Evolutionary conservation across 2,329 filamentous ascomycete species (phyloP).

Genomic region (Fusarium phyllophilum): DNA sequence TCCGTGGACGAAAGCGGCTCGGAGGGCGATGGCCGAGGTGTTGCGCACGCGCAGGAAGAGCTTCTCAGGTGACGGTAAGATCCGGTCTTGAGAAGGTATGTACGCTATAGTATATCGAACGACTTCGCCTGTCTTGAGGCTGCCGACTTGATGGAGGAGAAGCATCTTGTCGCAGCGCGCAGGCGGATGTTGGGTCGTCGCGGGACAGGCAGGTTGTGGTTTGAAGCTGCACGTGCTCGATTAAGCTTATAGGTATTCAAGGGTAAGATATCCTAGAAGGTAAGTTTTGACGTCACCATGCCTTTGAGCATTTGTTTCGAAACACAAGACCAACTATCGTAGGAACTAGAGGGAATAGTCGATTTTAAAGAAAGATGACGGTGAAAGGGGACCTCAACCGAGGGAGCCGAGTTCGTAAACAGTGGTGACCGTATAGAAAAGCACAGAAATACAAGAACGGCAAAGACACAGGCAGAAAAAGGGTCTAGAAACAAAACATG

Average conservation of each 20-base stretch:
- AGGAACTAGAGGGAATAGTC: neutral
- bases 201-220: neutral
- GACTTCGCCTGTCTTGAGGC: constrained; percentile 93
- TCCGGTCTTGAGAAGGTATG: constrained; percentile 86
- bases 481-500: constrained; percentile 28
- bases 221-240: constrained; percentile 16
- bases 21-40: constrained; percentile 86
- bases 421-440: neutral
- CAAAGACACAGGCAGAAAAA: constrained; percentile 23
- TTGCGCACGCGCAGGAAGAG: constrained; percentile 92
- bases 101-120: constrained; percentile 94
- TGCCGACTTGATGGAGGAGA: constrained; percentile 88
- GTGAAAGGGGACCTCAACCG: constrained; percentile 17
- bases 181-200: constrained; percentile 16
- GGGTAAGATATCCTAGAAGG: constrained; percentile 13
- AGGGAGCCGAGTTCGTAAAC: constrained; percentile 19
- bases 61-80: constrained; percentile 83
- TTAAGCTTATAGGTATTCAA: neutral
- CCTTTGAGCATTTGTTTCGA: constrained; percentile 15
- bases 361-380: neutral
- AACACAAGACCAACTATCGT: neutral
- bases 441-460: constrained; percentile 13
- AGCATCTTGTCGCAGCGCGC: constrained; percentile 69
- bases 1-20: constrained; percentile 95
- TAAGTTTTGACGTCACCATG: constrained; percentile 43